These are phyloP conservation scores for Fusarium buharicum DNA, from an alignment of 2,329 filamentous ascomycete genomes.

Conservation along the genomic window DNA sequence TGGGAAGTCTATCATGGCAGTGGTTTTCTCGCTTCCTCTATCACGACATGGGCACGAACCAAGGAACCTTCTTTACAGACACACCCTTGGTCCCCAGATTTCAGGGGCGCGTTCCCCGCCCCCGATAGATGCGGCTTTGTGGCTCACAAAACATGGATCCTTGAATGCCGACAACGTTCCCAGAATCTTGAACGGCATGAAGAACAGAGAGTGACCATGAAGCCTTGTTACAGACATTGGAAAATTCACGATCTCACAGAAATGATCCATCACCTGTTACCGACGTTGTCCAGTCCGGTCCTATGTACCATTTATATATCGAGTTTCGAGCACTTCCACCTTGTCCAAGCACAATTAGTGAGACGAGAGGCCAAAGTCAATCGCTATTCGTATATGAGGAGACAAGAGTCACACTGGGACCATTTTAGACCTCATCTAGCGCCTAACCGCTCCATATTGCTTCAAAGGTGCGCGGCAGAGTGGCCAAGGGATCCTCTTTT, in stretches of 20 bases:
- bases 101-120: conserved; percentile 41
- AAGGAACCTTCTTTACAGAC: conserved; percentile 14
- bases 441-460: conserved; percentile 1
- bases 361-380: background rate
- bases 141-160: conserved; percentile 11
- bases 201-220: conserved; percentile 8
- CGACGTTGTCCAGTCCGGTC: background rate
- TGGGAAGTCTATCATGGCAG: background rate
- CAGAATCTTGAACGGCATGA: conserved; percentile 12
- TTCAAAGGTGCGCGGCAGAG: conserved; percentile 1
- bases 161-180: conserved; percentile 24
- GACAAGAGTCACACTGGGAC: background rate
- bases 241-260: conserved; percentile 7
- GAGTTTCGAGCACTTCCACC: background rate
- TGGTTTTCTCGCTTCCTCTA: conserved; percentile 13
- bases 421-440: background rate
- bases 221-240: conserved; percentile 5
- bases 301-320: background rate
- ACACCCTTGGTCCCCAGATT: conserved; percentile 44
- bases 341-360: background rate
- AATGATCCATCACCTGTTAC: conserved; percentile 6
- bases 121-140: conserved; percentile 21
- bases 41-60: background rate
- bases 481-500: conserved; percentile 12
- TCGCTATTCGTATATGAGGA: background rate